Conservation (phyloP, 2,329 filamentous ascomycete species). For the Trichoderma sp. region DNA sequence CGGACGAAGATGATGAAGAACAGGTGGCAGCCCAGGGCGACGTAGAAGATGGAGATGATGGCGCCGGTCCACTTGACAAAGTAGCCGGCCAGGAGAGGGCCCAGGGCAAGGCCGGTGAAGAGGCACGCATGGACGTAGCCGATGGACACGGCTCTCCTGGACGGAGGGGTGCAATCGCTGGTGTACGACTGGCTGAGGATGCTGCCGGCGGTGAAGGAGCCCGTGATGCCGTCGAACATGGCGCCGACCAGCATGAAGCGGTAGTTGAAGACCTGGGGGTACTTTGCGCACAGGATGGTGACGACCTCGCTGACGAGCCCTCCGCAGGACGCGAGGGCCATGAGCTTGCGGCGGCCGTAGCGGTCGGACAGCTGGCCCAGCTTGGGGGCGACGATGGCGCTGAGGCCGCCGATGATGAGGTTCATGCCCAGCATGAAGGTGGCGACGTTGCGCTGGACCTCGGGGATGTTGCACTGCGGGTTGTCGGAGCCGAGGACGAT, state of each 20-base stretch:
- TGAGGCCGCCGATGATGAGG: conserved; percentile 73
- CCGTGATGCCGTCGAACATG: conserved; percentile 78
- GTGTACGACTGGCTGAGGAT: conserved; percentile 81
- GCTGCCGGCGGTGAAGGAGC: conserved; percentile 84
- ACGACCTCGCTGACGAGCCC: conserved; percentile 73
- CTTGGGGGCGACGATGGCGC: conserved; percentile 79
- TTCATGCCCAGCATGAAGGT: conserved; percentile 77
- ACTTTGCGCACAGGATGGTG: conserved; percentile 76
- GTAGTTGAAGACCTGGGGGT: conserved; percentile 71
- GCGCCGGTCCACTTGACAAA: conserved; percentile 75
- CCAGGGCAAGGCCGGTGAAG: conserved; percentile 85
- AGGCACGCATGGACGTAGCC: conserved; percentile 88
- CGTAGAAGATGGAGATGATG: conserved; percentile 81
- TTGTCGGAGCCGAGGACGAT: conserved; percentile 71
- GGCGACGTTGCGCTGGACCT: conserved; percentile 75
- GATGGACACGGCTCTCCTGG: conserved; percentile 78
- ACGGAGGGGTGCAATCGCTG: conserved; percentile 82
- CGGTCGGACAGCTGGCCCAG: conserved; percentile 85
- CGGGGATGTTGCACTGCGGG: conserved; percentile 75
- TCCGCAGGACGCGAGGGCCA: conserved; percentile 74
- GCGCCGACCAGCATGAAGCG: conserved; percentile 77
- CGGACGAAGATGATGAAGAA: conserved; percentile 73
- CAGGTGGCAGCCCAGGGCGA: conserved; percentile 71
- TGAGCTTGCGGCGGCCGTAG: conserved; percentile 74
- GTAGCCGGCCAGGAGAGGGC: conserved; percentile 78